Conservation (phyloP, 1,139 yeast species). For the Zygotorulaspora mrakii region DNA sequence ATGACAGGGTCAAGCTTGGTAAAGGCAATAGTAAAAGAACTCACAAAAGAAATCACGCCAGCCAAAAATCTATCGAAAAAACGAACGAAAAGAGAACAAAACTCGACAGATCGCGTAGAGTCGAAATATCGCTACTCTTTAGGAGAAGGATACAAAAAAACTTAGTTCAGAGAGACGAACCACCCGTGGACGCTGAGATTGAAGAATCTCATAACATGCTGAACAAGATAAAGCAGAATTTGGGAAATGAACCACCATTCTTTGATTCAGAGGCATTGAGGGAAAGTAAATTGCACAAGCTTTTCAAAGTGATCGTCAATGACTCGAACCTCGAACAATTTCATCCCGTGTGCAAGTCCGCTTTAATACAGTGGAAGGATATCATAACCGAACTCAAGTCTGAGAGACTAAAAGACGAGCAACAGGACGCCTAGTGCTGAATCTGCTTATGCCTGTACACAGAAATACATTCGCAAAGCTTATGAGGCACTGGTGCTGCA, state of each 20-base stretch:
- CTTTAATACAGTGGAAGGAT: conserved; percentile 29
- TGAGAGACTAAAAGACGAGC: conserved; percentile 22
- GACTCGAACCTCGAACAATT: conserved; percentile 29
- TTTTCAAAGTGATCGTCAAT: conserved; percentile 32
- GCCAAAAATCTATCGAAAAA: background rate
- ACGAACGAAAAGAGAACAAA: conserved; percentile 18
- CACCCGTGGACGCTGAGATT: conserved; percentile 28
- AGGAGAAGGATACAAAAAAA: conserved; percentile 35
- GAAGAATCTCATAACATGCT: conserved; percentile 31
- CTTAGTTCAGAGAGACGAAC: conserved; percentile 31
- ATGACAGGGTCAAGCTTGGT: background rate
- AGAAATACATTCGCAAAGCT: too few species aligned
- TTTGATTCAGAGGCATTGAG: conserved; percentile 33
- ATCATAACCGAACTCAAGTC: conserved; percentile 25
- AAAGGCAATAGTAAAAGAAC: background rate
- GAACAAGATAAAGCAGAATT: conserved; percentile 27
- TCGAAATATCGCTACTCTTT: conserved; percentile 31
- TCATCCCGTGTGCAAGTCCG: conserved; percentile 30
- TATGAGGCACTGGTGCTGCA: too few species aligned
- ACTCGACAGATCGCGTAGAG: conserved; percentile 28
- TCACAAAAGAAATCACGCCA: background rate
- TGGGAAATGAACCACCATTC: conserved; percentile 29
- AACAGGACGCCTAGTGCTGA: conserved; percentile 2
- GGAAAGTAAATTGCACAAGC: conserved; percentile 32
- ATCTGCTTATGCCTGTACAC: background rate